Evolutionary conservation across 495 filamentous ascomycete species (phyloP).

Genomic region (Xylaria acuta): DNA sequence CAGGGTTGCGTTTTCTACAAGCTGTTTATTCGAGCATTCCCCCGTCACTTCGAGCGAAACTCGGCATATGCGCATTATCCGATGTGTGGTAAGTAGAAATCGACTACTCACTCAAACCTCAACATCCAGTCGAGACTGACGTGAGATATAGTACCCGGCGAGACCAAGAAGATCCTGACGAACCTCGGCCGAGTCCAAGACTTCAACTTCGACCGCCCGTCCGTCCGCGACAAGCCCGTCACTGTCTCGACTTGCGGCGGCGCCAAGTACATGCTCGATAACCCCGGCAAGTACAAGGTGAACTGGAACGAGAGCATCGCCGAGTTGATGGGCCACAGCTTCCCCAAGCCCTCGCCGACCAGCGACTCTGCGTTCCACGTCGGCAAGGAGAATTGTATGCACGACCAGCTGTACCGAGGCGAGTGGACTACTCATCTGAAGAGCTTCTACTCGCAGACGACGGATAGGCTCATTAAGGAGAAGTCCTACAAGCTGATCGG

Average conservation of each 20-base stretch:
- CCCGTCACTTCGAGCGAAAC: conserved; percentile 76
- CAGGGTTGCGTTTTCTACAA: conserved; percentile 89
- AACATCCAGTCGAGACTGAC: neutral
- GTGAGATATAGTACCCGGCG: conserved; percentile 41
- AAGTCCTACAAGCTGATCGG: conserved; percentile 65
- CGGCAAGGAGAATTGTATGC: conserved; percentile 58
- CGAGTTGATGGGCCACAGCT: conserved; percentile 52
- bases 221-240: conserved; percentile 55
- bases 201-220: conserved; percentile 73
- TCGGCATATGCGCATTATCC: conserved; percentile 90
- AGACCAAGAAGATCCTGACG: conserved; percentile 77
- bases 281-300: conserved; percentile 67
- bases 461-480: conserved; percentile 66
- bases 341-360: conserved; percentile 42
- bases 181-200: conserved; percentile 71
- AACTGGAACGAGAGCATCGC: conserved; percentile 65
- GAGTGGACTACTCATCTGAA: conserved; percentile 65
- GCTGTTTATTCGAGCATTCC: conserved; percentile 79
- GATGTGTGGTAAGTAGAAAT: conserved; percentile 53
- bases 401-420: conserved; percentile 63
- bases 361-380: conserved; percentile 57
- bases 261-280: conserved; percentile 67
- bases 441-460: conserved; percentile 68
- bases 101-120: no score
- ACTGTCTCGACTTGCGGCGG: conserved; percentile 66